Conservation (phyloP, 768 basidiomycete species). For the Flagelloscypha sp. region DNA sequence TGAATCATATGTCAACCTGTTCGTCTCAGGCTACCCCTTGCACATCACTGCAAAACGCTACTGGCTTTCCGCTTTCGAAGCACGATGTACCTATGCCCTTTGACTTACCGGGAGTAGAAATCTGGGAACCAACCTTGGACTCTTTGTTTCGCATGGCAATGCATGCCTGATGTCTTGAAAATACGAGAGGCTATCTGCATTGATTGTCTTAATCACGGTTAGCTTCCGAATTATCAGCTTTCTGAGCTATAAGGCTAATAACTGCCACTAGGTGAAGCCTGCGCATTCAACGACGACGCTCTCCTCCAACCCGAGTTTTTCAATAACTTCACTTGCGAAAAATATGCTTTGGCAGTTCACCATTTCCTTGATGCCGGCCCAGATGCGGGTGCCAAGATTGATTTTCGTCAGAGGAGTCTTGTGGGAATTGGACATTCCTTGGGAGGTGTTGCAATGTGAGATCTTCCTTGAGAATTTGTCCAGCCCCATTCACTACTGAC, state of each 20-base stretch:
- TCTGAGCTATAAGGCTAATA: no score
- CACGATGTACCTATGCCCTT: conserved; percentile 57
- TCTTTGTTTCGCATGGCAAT: conserved; percentile 32
- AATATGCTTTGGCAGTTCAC: conserved; percentile 51
- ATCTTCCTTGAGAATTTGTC: conserved; percentile 7
- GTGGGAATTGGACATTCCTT: conserved; percentile 65
- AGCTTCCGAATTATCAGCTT: no score
- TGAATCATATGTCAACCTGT: no score
- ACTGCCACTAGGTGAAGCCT: no score
- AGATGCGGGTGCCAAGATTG: conserved; percentile 28
- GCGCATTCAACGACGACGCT: conserved; percentile 39
- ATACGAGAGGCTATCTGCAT: conserved; percentile 59
- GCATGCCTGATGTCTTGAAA: conserved; percentile 14
- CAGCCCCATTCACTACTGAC: conserved; percentile 2
- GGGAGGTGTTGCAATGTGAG: conserved; percentile 58
- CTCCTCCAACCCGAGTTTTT: conserved; percentile 36
- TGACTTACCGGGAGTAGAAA: conserved; percentile 73
- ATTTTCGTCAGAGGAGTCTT: conserved; percentile 43
- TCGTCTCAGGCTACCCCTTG: conserved; percentile 44
- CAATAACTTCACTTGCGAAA: conserved; percentile 50
- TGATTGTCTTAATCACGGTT: conserved; percentile 71
- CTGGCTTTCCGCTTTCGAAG: conserved; percentile 34
- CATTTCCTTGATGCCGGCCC: conserved; percentile 43
- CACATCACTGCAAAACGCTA: conserved; percentile 51
- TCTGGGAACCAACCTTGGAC: conserved; percentile 55